Evolutionary conservation across 345 rosid genomes (phyloP).

Genomic region (Corymbia maculata): DNA sequence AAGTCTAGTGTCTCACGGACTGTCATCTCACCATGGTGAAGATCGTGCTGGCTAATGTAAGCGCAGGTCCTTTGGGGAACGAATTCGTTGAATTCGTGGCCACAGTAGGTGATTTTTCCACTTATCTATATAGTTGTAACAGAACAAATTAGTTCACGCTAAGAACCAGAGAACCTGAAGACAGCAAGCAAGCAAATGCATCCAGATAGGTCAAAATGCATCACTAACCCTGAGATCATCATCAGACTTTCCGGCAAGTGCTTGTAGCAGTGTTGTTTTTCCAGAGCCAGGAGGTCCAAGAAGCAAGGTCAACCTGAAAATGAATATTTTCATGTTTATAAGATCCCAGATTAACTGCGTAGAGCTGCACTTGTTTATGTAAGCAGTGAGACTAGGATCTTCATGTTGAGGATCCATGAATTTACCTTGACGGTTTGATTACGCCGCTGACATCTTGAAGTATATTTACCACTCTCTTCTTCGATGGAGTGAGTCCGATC

Average conservation of each 20-base stretch:
- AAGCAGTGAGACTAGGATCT: background rate
- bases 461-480: slow-evolving; percentile 22
- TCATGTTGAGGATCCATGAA: background rate
- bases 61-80: slow-evolving; percentile 38
- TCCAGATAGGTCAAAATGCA: background rate
- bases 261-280: slow-evolving; percentile 24
- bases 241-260: slow-evolving; percentile 25
- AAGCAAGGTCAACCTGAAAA: slow-evolving; percentile 25
- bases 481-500: slow-evolving; percentile 18
- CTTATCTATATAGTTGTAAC: background rate
- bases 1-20: slow-evolving; percentile 34
- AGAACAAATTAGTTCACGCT: background rate
- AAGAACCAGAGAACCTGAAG: background rate
- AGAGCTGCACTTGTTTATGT: background rate
- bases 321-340: background rate
- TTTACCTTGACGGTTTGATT: slow-evolving; percentile 28
- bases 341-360: background rate
- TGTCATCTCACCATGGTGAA: slow-evolving; percentile 34
- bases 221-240: slow-evolving; percentile 14
- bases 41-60: slow-evolving; percentile 29
- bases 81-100: slow-evolving; percentile 32
- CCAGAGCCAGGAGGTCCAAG: slow-evolving; percentile 35
- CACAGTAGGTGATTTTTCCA: slow-evolving; percentile 33
- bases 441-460: slow-evolving; percentile 22
- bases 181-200: background rate